Evolutionary conservation across 257 asterid species (phyloP).

Genomic region (Avicennia marina): DNA sequence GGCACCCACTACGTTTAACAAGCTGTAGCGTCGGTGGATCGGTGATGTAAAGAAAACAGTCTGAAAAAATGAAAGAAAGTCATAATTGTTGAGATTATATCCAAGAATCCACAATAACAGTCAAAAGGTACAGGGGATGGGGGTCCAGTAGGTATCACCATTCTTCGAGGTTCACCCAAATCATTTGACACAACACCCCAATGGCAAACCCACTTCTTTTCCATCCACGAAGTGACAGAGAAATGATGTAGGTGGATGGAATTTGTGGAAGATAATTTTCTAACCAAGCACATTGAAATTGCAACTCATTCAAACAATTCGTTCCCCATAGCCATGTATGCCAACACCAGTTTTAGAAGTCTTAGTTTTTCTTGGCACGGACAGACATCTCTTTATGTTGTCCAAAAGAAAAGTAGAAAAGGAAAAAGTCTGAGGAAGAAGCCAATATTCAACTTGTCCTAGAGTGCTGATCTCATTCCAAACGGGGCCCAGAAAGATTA

Average conservation of each 20-base stretch:
- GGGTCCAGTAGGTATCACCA: conserved; percentile 18
- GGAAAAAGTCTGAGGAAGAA: background rate
- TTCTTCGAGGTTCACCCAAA: conserved; percentile 18
- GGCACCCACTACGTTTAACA: conserved; percentile 14
- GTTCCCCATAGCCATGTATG: too few species aligned
- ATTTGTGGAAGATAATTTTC: too few species aligned
- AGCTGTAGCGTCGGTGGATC: conserved; percentile 31
- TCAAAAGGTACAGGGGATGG: conserved; percentile 12
- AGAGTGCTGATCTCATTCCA: conserved; percentile 1
- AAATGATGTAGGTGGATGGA: background rate
- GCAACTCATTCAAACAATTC: too few species aligned
- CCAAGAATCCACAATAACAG: conserved; percentile 1
- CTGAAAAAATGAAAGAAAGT: background rate
- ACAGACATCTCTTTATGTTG: background rate
- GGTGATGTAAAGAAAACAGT: conserved; percentile 2
- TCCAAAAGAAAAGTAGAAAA: background rate
- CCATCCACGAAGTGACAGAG: background rate
- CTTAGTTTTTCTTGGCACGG: background rate
- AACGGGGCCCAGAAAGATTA: conserved; percentile 12
- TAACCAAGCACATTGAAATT: too few species aligned
- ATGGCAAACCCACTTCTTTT: background rate
- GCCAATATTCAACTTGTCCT: conserved; percentile 1
- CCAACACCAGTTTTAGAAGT: background rate
- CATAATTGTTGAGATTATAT: conserved; percentile 9
- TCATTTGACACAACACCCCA: conserved; percentile 8